Evolutionary conservation across 1,284 basidiomycete genomes (phyloP).

Genomic region (Apiotrichum gamsii): DNA sequence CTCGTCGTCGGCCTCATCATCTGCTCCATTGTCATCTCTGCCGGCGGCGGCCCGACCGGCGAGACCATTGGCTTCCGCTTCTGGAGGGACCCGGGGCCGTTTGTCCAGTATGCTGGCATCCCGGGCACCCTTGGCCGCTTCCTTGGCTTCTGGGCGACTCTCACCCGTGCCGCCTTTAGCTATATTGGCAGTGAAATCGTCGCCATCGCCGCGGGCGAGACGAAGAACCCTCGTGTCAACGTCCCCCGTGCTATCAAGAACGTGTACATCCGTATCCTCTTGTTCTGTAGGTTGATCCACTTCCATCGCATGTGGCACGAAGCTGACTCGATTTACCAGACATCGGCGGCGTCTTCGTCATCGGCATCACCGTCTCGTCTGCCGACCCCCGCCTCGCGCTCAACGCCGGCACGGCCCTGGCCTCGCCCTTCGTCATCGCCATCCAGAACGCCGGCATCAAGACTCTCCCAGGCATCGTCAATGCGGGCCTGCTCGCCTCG

Average conservation of each 20-base stretch:
- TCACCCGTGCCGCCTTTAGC: constrained; percentile 12
- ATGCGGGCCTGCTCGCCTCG: constrained; percentile 37
- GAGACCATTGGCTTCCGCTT: constrained; percentile 46
- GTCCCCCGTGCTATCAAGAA: constrained; percentile 68
- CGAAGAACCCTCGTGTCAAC: constrained; percentile 59
- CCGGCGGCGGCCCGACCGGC: constrained; percentile 46
- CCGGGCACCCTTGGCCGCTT: too few relatives aligned
- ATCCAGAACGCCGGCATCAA: constrained; percentile 42
- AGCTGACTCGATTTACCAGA: too few relatives aligned
- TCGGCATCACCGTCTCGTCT: constrained; percentile 16
- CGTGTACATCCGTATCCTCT: constrained; percentile 66
- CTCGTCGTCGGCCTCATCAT: constrained; percentile 58
- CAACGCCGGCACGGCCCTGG: constrained; percentile 13
- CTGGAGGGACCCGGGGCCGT: constrained; percentile 49
- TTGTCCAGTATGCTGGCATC: constrained; percentile 50
- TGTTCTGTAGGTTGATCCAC: too few relatives aligned
- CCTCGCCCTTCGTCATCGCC: constrained; percentile 34
- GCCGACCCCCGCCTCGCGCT: constrained; percentile 16
- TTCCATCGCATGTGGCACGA: too few relatives aligned
- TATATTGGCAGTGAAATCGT: constrained; percentile 35
- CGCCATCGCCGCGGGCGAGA: constrained; percentile 47
- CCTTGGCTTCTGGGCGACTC: constrained; percentile 11
- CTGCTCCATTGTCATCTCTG: constrained; percentile 58
- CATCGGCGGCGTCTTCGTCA: constrained; percentile 4
- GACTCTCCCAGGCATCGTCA: constrained; percentile 41